Conservation (phyloP, 2,329 filamentous ascomycete species). For the Neofusicoccum parvum region DNA sequence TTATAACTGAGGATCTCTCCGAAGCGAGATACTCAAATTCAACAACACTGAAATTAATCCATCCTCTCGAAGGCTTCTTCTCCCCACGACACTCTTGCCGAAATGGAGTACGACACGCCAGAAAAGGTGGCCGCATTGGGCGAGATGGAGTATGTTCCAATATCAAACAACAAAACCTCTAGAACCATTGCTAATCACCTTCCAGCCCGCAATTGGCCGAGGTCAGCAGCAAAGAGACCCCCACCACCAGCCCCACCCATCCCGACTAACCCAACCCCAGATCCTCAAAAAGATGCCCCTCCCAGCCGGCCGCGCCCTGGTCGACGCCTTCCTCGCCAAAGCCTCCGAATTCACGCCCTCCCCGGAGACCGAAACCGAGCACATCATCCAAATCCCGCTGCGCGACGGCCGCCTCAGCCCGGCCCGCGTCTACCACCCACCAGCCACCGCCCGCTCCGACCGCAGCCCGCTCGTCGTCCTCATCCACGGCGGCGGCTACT, state of each 20-base stretch:
- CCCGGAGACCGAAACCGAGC: background rate
- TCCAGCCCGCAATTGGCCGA: background rate
- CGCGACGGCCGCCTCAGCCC: slow-evolving; percentile 10
- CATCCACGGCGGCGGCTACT: slow-evolving; percentile 17
- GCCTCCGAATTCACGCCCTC: background rate
- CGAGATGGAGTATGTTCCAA: background rate
- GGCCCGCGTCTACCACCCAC: background rate
- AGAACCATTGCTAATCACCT: background rate
- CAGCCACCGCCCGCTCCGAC: no score
- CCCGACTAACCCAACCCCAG: background rate
- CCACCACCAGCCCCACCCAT: background rate
- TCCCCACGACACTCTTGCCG: background rate
- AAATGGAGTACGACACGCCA: slow-evolving; percentile 12
- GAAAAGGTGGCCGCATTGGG: slow-evolving; percentile 1
- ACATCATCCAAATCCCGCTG: slow-evolving; percentile 13
- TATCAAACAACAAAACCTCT: background rate
- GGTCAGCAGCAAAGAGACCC: background rate
- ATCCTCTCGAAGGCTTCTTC: background rate
- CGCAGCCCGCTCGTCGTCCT: background rate
- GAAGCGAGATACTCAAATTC: background rate
- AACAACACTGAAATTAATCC: background rate
- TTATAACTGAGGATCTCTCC: background rate
- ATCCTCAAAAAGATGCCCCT: slow-evolving; percentile 4
- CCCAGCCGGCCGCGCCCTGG: background rate
- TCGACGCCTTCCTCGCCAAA: slow-evolving; percentile 4